A percentile compares a stretch with the other conserved stretches of the same genome.
These are phyloP conservation scores for Tulasnella sp. DNA, from an alignment of 768 basidiomycete genomes.

Conservation along the genomic window DNA sequence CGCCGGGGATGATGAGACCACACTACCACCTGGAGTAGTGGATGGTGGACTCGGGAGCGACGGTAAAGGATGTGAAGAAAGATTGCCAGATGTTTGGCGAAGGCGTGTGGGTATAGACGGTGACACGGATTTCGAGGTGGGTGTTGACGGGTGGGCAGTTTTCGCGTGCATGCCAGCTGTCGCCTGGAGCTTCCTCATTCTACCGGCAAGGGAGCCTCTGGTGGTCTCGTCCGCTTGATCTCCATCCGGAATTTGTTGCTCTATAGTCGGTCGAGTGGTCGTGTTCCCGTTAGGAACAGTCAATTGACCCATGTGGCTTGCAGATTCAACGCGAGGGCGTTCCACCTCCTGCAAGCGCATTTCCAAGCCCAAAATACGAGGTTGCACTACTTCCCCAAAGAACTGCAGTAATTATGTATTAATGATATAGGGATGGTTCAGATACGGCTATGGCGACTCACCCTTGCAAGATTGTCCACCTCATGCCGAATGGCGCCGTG, in stretches of 20 bases:
- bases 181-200: slow-evolving; percentile 62
- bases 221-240: slow-evolving; percentile 34
- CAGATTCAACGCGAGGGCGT: slow-evolving; percentile 16
- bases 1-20: slow-evolving; percentile 11
- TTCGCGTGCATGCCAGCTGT: slow-evolving; percentile 42
- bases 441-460: slow-evolving; percentile 26
- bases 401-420: slow-evolving; percentile 24
- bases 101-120: slow-evolving; percentile 38
- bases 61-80: slow-evolving; percentile 14
- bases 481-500: slow-evolving; percentile 49
- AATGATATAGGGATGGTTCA: slow-evolving; percentile 11
- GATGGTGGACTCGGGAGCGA: slow-evolving; percentile 5
- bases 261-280: background rate
- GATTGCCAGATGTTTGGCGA: slow-evolving; percentile 25
- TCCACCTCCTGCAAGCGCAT: slow-evolving; percentile 37
- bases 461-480: slow-evolving; percentile 51
- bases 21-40: background rate
- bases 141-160: slow-evolving; percentile 21
- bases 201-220: slow-evolving; percentile 68
- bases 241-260: slow-evolving; percentile 14
- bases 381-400: slow-evolving; percentile 30
- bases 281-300: background rate
- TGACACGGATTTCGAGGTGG: slow-evolving; percentile 17
- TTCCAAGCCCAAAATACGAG: slow-evolving; percentile 36
- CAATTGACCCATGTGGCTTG: background rate